phyloP scores from a whole-genome alignment of 176 grass and related monocot genomes.

The Aegilops umbellulata region DNA sequence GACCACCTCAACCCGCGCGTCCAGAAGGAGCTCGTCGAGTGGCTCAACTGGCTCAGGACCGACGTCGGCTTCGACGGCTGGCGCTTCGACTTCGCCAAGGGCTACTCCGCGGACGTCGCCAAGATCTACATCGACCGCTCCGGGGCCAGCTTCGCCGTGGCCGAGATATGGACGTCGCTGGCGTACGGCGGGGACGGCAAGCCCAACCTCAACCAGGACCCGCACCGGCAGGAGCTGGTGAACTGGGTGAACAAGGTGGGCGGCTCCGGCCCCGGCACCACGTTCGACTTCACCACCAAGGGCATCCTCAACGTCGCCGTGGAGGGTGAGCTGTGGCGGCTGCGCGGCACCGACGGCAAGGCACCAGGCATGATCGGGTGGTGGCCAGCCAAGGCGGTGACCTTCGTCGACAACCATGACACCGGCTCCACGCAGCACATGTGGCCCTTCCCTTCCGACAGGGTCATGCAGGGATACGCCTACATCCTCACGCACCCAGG shows the following conservation, averaged over 20 bases:
- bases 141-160: constrained; percentile 50
- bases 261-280: constrained; percentile 13
- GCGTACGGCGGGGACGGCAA: constrained; percentile 34
- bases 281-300: constrained; percentile 84
- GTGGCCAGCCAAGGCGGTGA: constrained; percentile 68
- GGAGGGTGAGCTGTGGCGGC: constrained; percentile 54
- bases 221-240: constrained; percentile 70
- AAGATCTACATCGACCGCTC: constrained; percentile 73
- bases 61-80: constrained; percentile 85
- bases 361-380: constrained; percentile 73
- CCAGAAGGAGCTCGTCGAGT: constrained; percentile 58
- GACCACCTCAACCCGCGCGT: constrained; percentile 79
- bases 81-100: constrained; percentile 76
- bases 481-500: constrained; percentile 92
- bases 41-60: constrained; percentile 83
- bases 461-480: constrained; percentile 88
- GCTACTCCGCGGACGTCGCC: constrained; percentile 59
- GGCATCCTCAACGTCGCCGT: constrained; percentile 72
- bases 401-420: constrained; percentile 87
- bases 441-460: constrained; percentile 77
- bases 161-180: constrained; percentile 73
- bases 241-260: constrained; percentile 58
- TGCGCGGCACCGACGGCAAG: constrained; percentile 50
- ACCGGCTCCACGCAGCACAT: constrained; percentile 76
- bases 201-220: constrained; percentile 43